Evolutionary conservation across 805 yeast species (phyloP), one percentile per base, ranked within the genome.

Genomic region (Maudiozyma serrabonitensis): DNA sequence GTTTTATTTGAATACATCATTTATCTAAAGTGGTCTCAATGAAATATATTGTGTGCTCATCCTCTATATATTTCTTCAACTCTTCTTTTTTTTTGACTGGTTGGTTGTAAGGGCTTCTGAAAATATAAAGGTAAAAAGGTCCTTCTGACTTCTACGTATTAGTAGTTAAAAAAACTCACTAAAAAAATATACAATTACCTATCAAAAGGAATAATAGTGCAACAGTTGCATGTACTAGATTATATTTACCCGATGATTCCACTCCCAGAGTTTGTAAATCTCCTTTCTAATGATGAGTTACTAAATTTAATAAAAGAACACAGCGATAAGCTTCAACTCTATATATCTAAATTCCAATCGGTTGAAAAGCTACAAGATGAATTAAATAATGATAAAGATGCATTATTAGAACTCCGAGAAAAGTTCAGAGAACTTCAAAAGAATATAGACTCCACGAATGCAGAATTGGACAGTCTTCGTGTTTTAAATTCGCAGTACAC

Each of bases 401-500:
- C 49, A 39, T 41, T 63, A 19, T n/a, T 57, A 18, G 50, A 59
- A 8, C 45, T 69, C 2, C 55, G 58, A 19, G 46, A 54, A 0
- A 51, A 59, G 3, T 63, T 63, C 31, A 44, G 48, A 3, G 57
- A 56, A 7, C 50, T 64, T 5, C 69, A 69, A 12, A 25, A 43
- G 0, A 56, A 60, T 13, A 66, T 66, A 9, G 46, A 46, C 2
- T 45, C 51, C 12, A 54, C 73, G 0, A 56, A 56, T 19, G 48
- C 49, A 1, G 59, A 69, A n/a, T 49, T 67, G 9, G 54, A 57
- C 6, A 46, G 58, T 35, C 56, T 67, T 11, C 51, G 57, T 2
- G 54, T 57, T 2, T 46, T 70, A 38, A 67, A 68, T 28, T 50
- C 58, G 0, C 58, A 64, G 40, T 69, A 67, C 41, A 51, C 58